Evolutionary conservation across 192 early-diverging fungal species (phyloP).

Genomic region (Coemansia sp.): DNA sequence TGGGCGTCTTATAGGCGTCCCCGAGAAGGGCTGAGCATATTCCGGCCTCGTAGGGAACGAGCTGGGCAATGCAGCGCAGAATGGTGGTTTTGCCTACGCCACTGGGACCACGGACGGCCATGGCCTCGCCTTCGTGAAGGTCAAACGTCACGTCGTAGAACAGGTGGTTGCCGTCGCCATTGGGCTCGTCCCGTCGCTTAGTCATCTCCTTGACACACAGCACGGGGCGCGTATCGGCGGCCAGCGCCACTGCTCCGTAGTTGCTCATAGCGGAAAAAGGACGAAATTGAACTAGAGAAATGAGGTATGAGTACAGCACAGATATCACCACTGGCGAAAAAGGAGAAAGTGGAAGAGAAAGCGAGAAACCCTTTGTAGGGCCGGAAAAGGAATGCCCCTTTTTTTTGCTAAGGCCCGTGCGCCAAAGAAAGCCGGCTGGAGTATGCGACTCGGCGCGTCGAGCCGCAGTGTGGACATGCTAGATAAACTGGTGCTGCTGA

Average conservation of each 20-base stretch:
- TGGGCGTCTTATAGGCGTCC: constrained; percentile 32
- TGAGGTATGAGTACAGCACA: neutral
- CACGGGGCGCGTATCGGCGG: constrained; percentile 11
- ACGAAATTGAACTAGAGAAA: neutral
- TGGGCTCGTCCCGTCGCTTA: constrained; percentile 29
- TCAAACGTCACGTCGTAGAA: constrained; percentile 58
- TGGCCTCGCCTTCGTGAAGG: constrained; percentile 55
- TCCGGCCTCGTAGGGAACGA: constrained; percentile 65
- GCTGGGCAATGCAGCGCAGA: constrained; percentile 76
- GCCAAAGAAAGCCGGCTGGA: neutral
- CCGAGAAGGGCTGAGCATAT: constrained; percentile 49
- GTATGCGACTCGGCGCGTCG: neutral
- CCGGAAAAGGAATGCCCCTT: too few species aligned
- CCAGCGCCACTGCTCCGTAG: constrained; percentile 15
- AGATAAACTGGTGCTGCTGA: neutral
- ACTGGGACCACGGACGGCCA: constrained; percentile 68
- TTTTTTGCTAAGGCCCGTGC: neutral
- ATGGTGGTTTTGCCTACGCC: constrained; percentile 83
- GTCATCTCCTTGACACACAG: constrained; percentile 41
- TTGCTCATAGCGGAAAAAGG: neutral
- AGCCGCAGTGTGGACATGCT: neutral
- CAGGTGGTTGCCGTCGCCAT: constrained; percentile 25
- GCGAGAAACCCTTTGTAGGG: too few species aligned
- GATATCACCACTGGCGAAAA: neutral
- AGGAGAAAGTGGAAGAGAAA: neutral